These are phyloP conservation scores for Xylaria flabelliformis DNA, from an alignment of 495 filamentous ascomycete species.

Conservation along the genomic window DNA sequence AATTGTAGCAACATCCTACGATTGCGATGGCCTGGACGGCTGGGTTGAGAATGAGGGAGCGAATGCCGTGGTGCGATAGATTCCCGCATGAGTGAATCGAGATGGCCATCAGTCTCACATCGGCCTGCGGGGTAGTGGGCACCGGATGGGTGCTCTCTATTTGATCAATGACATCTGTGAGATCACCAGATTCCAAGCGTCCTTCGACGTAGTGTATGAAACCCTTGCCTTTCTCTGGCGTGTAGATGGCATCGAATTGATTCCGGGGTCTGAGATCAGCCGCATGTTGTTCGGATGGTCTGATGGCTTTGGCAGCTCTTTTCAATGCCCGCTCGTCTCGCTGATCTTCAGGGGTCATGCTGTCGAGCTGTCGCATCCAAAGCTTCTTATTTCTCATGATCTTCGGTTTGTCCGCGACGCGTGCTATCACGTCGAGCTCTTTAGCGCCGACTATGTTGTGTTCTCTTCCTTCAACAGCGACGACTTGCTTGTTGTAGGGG, in stretches of 20 bases:
- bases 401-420: slow-evolving; percentile 69
- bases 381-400: slow-evolving; percentile 78
- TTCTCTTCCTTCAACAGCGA: slow-evolving; percentile 88
- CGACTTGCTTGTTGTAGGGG: slow-evolving; percentile 83
- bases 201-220: slow-evolving; percentile 73
- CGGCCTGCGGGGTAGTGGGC: slow-evolving; percentile 37
- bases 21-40: slow-evolving; percentile 87
- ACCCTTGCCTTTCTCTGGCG: slow-evolving; percentile 61
- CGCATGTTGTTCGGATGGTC: slow-evolving; percentile 43
- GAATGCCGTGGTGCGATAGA: slow-evolving; percentile 91
- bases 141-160: slow-evolving; percentile 40
- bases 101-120: slow-evolving; percentile 76
- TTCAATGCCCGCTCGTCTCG: slow-evolving; percentile 50
- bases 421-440: slow-evolving; percentile 78
- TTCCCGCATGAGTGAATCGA: slow-evolving; percentile 98
- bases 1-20: slow-evolving; percentile 97
- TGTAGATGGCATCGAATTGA: slow-evolving; percentile 54
- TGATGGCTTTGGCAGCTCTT: slow-evolving; percentile 45
- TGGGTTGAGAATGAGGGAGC: slow-evolving; percentile 82
- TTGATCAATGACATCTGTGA: slow-evolving; percentile 60
- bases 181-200: slow-evolving; percentile 63
- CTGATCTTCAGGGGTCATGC: slow-evolving; percentile 44
- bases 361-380: slow-evolving; percentile 58
- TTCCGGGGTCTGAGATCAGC: slow-evolving; percentile 55
- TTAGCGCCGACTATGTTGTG: slow-evolving; percentile 86